phyloP scores from a whole-genome alignment of 2,329 filamentous ascomycete genomes.

The Lasiodiplodia hormozganensis region DNA sequence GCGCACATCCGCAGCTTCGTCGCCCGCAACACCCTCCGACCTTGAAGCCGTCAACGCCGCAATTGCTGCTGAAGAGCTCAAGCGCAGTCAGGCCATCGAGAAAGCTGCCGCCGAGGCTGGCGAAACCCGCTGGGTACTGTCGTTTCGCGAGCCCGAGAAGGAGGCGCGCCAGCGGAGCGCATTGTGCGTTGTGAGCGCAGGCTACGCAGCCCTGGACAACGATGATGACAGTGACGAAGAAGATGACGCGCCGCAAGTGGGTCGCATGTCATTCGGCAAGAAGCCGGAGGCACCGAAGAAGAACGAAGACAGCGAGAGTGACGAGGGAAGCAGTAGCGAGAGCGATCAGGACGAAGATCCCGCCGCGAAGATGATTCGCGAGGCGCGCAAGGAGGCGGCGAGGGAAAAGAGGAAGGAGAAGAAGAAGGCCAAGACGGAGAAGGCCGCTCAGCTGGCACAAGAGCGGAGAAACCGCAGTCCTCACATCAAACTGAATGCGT shows the following conservation, averaged over 20 bases:
- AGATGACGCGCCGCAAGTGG: conserved; percentile 41
- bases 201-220: conserved; percentile 58
- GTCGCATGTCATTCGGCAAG: conserved; percentile 60
- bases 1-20: conserved; percentile 54
- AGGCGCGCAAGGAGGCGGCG: conserved; percentile 54
- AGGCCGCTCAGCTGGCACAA: conserved; percentile 61
- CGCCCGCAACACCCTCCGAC: conserved; percentile 54
- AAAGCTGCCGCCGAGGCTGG: conserved; percentile 67
- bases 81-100: conserved; percentile 64
- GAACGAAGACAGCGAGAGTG: conserved; percentile 44
- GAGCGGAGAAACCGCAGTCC: conserved; percentile 67
- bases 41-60: conserved; percentile 68
- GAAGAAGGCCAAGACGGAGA: conserved; percentile 57
- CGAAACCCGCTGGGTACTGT: conserved; percentile 79
- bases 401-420: conserved; percentile 54
- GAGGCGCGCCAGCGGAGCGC: conserved; percentile 47
- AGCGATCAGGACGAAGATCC: conserved; percentile 51
- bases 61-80: conserved; percentile 70
- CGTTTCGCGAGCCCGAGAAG: conserved; percentile 54
- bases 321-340: conserved; percentile 41
- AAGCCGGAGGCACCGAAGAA: conserved; percentile 48
- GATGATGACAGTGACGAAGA: conserved; percentile 44
- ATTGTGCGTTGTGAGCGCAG: conserved; percentile 65
- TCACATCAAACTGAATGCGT: conserved; percentile 66
- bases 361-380: conserved; percentile 53